These are phyloP conservation scores for Naegleria fowleri DNA, from an alignment of 208 protist genomes.

Conservation along the genomic window DNA sequence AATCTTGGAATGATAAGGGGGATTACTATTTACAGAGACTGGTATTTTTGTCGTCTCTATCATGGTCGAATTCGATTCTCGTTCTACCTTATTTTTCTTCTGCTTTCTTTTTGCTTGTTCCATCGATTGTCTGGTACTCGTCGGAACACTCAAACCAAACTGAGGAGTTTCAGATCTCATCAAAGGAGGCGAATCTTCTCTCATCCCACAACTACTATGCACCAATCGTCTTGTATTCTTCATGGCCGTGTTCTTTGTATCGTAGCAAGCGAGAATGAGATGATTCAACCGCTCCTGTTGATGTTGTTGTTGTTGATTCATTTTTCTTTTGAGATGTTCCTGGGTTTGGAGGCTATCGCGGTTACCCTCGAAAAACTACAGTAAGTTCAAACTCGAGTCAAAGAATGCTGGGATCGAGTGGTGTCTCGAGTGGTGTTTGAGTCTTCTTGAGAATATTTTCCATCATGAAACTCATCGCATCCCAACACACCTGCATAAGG, in stretches of 20 bases:
- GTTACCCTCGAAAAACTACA: too few species aligned
- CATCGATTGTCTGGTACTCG: background rate
- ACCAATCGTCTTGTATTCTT: background rate
- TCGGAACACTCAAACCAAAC: background rate
- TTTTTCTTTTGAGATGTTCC: too few species aligned
- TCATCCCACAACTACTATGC: too few species aligned
- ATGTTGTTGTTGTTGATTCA: background rate
- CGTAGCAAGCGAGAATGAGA: background rate
- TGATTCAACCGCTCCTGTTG: background rate
- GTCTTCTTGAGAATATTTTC: too few species aligned
- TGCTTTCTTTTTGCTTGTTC: background rate
- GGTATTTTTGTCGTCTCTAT: background rate
- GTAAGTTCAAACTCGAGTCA: too few species aligned
- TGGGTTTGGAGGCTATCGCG: too few species aligned
- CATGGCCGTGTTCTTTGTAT: background rate
- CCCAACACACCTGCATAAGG: too few species aligned
- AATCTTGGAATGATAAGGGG: background rate
- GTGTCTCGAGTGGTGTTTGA: too few species aligned
- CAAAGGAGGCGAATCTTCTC: too few species aligned
- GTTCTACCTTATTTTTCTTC: background rate
- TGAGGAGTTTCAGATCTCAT: background rate
- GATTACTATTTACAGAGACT: background rate
- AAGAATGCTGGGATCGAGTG: too few species aligned
- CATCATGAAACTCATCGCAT: too few species aligned
- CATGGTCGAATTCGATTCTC: background rate